Evolutionary conservation across 352 stramenopile genomes (phyloP), one percentile per base, ranked within the genome.

Genomic region (Phytophthora pinifolia): DNA sequence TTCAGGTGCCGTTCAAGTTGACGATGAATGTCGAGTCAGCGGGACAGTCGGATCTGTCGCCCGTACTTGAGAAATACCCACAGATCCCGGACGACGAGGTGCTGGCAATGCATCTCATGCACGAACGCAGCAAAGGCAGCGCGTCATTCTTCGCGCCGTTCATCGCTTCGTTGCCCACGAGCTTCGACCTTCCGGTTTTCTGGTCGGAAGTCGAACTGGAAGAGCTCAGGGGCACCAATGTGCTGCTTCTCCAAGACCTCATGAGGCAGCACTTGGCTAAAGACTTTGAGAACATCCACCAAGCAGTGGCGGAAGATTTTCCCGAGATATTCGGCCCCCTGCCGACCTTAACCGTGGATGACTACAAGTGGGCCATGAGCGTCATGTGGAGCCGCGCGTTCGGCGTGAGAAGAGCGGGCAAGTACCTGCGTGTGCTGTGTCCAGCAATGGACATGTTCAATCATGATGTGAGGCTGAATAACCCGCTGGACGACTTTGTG

Each of bases 321-420:
- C 62, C 76, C 6, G 47, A 69, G 3, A 54, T 85, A 49, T 84
- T 89, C 15, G 50, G 54, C 15, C 29, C 58, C 1, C 47, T 57
- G 20, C 46, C 63, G 32, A 66, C 47, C 6, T 43, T 82, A 22
- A 74, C 67, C 8, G 22, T 81, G 12, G 44, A 78, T 7, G 77
- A 92, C 51, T 92, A 92, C 56, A 70, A 65, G 36, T 92, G 82
- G 82, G 82, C 79, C 0, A 79, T 92, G 66, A 74, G 65, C 44
- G 80, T 86, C 47, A 86, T 92, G 32, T 92, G 79, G 79, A 89
- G 74, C 58, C 77, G 82, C 8, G 77, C 82, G 4, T 91, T 91
- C 62, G 76, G 76, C 31, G 61, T 83, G 20, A 76, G 48, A 15
- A 78, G 62, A 37, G 59, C 56, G 2, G 52, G 44, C 15, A 63